Percentiles rank a stretch among this genome's conserved stretches.
Conservation (phyloP, 441 rosid genomes). For the Syzygium syzygioides region DNA sequence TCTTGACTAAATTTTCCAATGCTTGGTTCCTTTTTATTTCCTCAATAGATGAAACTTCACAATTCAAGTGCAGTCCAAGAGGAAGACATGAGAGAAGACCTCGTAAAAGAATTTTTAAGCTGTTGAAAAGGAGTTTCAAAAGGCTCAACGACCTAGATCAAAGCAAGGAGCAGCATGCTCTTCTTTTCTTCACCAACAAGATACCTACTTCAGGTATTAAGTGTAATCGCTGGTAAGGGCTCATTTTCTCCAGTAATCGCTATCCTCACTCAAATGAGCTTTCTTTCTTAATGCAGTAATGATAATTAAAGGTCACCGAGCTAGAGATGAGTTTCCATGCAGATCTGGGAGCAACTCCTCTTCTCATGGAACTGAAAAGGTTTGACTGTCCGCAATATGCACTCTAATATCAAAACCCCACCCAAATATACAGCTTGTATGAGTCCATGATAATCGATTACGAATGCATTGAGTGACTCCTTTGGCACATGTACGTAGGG, state of each 20-base stretch:
- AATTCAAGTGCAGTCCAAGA: neutral
- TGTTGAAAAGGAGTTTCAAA: neutral
- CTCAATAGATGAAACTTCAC: neutral
- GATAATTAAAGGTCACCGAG: neutral
- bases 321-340: neutral
- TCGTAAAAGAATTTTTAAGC: neutral
- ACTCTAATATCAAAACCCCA: neutral
- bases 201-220: neutral
- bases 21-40: neutral
- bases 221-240: neutral
- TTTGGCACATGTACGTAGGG: neutral
- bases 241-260: neutral
- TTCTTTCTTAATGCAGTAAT: neutral
- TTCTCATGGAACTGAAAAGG: neutral
- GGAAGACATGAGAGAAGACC: neutral
- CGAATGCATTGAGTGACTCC: neutral
- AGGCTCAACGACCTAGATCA: neutral
- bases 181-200: neutral
- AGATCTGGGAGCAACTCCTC: neutral
- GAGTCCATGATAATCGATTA: neutral
- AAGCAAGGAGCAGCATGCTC: neutral
- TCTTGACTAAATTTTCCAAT: neutral
- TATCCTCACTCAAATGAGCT: neutral
- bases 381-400: neutral
- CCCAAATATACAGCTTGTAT: neutral